Evolutionary conservation across 176 grass and related monocot genomes (phyloP).

Genomic region (Cenchrus fungigraminus): DNA sequence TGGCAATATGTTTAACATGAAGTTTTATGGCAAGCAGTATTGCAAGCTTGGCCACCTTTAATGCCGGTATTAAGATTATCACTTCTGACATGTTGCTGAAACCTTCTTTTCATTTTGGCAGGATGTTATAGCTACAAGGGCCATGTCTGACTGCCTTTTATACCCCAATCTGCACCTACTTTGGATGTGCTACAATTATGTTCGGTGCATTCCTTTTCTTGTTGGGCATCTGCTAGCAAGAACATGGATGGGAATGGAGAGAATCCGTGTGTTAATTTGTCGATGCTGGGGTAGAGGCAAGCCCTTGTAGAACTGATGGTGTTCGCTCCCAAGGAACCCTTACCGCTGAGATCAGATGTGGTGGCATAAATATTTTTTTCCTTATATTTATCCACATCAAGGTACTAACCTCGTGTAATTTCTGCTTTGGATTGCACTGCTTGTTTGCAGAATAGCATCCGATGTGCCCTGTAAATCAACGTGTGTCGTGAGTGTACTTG

Average conservation of each 20-base stretch:
- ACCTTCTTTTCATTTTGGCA: constrained; percentile 19
- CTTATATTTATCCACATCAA: constrained; percentile 19
- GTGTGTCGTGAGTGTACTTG: neutral
- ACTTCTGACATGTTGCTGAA: constrained; percentile 5
- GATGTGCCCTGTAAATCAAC: constrained; percentile 37
- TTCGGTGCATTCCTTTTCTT: neutral
- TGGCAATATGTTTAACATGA: neutral
- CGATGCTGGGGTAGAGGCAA: constrained; percentile 18
- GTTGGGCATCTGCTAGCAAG: constrained; percentile 4
- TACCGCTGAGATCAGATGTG: constrained; percentile 26
- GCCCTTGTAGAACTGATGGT: neutral
- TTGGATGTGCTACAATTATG: neutral
- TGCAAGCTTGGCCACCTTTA: neutral
- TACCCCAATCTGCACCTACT: constrained; percentile 18
- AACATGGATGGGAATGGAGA: neutral
- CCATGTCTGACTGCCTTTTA: constrained; percentile 37
- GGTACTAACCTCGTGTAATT: constrained; percentile 33
- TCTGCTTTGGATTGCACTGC: constrained; percentile 20
- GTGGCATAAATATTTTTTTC: constrained; percentile 34
- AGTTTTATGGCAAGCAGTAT: neutral
- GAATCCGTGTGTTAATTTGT: neutral
- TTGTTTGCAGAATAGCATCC: constrained; percentile 3
- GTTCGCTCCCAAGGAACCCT: neutral
- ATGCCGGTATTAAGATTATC: neutral
- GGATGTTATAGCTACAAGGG: constrained; percentile 29